Base-by-base conservation (phyloP, 2,329 filamentous ascomycete species). In the Bipolaris bicolor region DNA sequence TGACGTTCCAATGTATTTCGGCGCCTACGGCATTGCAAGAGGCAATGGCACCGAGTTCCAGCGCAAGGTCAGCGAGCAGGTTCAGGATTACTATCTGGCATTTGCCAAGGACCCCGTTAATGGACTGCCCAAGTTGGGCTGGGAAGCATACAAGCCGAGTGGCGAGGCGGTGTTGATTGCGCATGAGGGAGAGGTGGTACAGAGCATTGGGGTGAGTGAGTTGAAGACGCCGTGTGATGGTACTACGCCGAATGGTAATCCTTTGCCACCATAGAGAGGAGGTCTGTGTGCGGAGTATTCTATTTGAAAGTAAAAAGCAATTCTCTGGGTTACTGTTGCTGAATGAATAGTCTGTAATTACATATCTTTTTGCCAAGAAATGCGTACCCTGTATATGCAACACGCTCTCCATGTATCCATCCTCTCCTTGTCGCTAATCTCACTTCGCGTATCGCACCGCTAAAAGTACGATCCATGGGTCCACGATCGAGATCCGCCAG, bases 41-140 rank as follows among this genome's bases (percentile, higher is more conserved):
- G 67, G 69, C 3, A 58, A 61, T n/a, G 67, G 65, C 2, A 70
- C 70, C 2, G 46, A 61, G 1, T 71, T 76, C 13, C 69, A 78
- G 44, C 59, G 60, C 3, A 52, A 63, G 45, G 71, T 77, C 1
- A 74, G 72, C 49, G 57, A 69, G 52, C 64, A 72, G 37, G 73
- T 78, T 73, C 73, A 78, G 54, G 75, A 77, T 41, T 69, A 68
- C 24, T 74, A 74, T 61, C 33, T 76, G 18, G 73, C 71, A 1
- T 79, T 79, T 62, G 70, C 71, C 0, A 57, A 64, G 22, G 72
- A 78, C 55, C 71, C 74, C 1, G 58, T 63, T 13, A 59, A 64
- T 5, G 69, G 70, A 10, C 51, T 77, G 43, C 64, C 67, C 10
- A 64, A 64, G 31, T 29, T 70, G 52, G 75, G 74, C 0, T 78